A percentile compares a stretch with the other conserved stretches of the same genome.
phyloP scores from a whole-genome alignment of 768 basidiomycete species.

The Hygrocybe punicea region DNA sequence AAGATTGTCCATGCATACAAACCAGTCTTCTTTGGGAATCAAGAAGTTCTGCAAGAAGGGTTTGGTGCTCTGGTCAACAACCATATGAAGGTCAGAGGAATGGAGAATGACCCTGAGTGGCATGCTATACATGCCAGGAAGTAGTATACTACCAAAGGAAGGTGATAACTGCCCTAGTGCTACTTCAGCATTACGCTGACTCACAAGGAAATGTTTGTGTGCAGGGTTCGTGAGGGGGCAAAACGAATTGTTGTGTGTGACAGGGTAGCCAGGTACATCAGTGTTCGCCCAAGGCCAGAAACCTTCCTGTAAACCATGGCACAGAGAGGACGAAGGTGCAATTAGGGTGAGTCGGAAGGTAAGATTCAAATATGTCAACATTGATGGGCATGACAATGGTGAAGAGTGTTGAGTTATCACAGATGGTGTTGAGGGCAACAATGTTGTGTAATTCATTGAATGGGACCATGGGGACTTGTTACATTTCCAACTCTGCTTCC shows the following conservation, averaged over 20 bases:
- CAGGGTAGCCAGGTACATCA: conserved; percentile 7
- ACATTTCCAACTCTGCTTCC: too few relatives aligned
- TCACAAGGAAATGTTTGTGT: conserved; percentile 14
- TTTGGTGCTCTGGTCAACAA: conserved; percentile 38
- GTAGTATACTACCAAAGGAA: conserved; percentile 24
- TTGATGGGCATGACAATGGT: too few relatives aligned
- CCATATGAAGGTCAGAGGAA: conserved; percentile 30
- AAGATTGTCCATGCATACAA: conserved; percentile 31
- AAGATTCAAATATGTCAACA: too few relatives aligned
- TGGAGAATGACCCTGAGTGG: conserved; percentile 33
- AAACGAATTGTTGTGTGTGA: conserved; percentile 13
- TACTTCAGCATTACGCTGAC: conserved; percentile 22
- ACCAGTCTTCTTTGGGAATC: too few relatives aligned
- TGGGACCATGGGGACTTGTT: too few relatives aligned
- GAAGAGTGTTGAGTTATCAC: too few relatives aligned
- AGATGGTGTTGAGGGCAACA: too few relatives aligned
- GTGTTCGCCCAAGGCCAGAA: conserved; percentile 40
- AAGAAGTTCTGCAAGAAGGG: too few relatives aligned
- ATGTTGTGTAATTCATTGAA: too few relatives aligned
- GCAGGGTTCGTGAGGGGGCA: not conserved
- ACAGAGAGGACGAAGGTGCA: conserved; percentile 29
- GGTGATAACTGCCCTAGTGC: conserved; percentile 10
- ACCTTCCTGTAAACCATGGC: conserved; percentile 25
- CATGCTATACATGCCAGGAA: conserved; percentile 35
- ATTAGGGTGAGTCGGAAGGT: too few relatives aligned